Base-by-base conservation (phyloP, 192 early-diverging fungal genomes). In the Entomortierella lignicola region DNA sequence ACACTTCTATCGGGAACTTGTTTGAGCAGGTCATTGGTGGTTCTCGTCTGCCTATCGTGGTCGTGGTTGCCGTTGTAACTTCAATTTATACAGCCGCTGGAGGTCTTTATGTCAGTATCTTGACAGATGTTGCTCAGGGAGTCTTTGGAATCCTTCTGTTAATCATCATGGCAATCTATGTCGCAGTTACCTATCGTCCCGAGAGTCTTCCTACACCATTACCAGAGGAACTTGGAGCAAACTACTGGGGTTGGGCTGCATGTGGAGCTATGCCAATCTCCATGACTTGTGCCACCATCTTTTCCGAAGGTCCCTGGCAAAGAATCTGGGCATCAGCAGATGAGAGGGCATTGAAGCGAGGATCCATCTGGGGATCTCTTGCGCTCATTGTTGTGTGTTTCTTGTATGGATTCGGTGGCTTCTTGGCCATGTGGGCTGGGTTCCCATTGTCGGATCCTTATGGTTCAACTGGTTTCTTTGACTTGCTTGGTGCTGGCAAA, bases 251-350 rank as follows among this genome's bases (percentile, higher is more conserved):
- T 60, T 90, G 87, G 70, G 87, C 90, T 72, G 82, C 87, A 34
- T 84, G 87, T 69, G 84, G 80, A 2, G 87, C 88, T 50, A 83
- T 92, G 55, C 83, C 88, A 6, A 81, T 86, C 47, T 88, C 91
- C 42, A 82, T 90, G 58, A 86, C 82, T 32, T 85, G 85, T 61
- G 83, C 90, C 31, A 86, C 86, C 64, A 86, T 91, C 75, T 91
- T 89, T 72, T 89, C 89, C 59, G 89, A 92, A 62, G 89, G 87
- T 30, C 89, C 89, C 53, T 92, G 90, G 91, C 90, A 92, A 81
- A 84, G 89, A 32, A 86, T 90, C 17, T 92, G 89, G 85, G 82
- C 90, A 13, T 86, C 91, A 20, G 81, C 81, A 29, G 84, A 81
- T 59, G 84, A 92, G 69, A 81, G 80, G 30, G 88, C 87, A 21